A percentile compares a stretch with the other conserved stretches of the same genome.
Evolutionary conservation across 2,329 filamentous ascomycete species (phyloP).

Genomic region (Neopestalotiopsis clavispora): DNA sequence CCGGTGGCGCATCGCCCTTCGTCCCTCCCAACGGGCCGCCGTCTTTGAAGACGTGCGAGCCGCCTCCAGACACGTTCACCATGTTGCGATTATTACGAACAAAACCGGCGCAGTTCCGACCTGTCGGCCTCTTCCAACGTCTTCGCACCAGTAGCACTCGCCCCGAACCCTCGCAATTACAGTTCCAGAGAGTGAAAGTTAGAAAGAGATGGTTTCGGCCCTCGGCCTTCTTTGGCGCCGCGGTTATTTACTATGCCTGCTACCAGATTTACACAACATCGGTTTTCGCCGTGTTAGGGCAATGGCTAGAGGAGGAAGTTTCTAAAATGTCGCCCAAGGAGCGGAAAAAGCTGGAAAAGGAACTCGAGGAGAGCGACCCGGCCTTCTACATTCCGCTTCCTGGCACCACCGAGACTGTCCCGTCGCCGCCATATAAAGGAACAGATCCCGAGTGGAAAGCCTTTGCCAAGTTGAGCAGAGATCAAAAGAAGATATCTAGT

Average conservation of each 20-base stretch:
- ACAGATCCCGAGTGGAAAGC: conserved; percentile 67
- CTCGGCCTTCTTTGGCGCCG: conserved; percentile 22
- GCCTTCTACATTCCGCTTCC: conserved; percentile 66
- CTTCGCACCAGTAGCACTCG: conserved; percentile 4
- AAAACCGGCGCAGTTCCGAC: conserved; percentile 26
- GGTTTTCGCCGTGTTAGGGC: conserved; percentile 52
- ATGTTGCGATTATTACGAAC: conserved; percentile 36
- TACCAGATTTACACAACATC: conserved; percentile 49
- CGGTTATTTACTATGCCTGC: conserved; percentile 40
- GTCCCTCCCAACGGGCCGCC: conserved; percentile 20
- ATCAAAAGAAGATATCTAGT: conserved; percentile 50
- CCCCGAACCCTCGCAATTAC: conserved; percentile 27
- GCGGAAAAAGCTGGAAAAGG: conserved; percentile 43
- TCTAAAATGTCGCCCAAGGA: conserved; percentile 49
- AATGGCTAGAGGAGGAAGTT: conserved; percentile 47
- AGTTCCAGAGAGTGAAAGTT: conserved; percentile 34
- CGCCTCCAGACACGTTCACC: conserved; percentile 24
- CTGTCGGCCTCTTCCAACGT: conserved; percentile 21
- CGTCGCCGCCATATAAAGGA: conserved; percentile 56
- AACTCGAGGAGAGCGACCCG: conserved; percentile 46
- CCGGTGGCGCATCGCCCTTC: background rate
- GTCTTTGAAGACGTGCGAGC: conserved; percentile 29
- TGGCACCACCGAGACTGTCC: conserved; percentile 56
- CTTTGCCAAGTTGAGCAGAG: conserved; percentile 63
- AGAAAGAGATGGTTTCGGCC: conserved; percentile 30